phyloP scores from a whole-genome alignment of 2,329 filamentous ascomycete species.

The Phyllosticta paracitricarpa region DNA sequence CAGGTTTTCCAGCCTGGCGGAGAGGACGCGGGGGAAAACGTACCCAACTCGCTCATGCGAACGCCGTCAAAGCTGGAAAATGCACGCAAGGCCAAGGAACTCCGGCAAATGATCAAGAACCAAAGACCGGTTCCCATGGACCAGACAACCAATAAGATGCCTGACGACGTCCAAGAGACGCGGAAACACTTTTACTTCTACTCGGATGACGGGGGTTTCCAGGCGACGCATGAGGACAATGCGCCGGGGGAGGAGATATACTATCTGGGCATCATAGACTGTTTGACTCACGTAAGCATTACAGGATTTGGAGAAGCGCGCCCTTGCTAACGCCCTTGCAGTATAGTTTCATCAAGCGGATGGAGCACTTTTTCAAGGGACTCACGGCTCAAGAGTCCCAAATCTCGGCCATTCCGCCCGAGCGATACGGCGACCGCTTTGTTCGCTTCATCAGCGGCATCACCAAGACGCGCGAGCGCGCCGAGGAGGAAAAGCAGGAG shows the following conservation, averaged over 20 bases:
- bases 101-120: slow-evolving; percentile 83
- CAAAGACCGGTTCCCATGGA: slow-evolving; percentile 92
- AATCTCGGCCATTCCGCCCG: slow-evolving; percentile 85
- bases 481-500: slow-evolving; percentile 44
- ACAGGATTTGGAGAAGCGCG: neutral
- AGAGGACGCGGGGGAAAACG: slow-evolving; percentile 41
- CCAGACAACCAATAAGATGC: slow-evolving; percentile 74
- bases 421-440: slow-evolving; percentile 88
- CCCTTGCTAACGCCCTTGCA: slow-evolving; percentile 26
- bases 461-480: slow-evolving; percentile 83
- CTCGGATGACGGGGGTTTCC: slow-evolving; percentile 84
- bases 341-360: slow-evolving; percentile 91
- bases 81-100: slow-evolving; percentile 77
- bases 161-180: slow-evolving; percentile 61
- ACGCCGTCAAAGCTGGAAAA: slow-evolving; percentile 92
- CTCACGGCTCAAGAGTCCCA: slow-evolving; percentile 71
- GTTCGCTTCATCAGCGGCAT: slow-evolving; percentile 83
- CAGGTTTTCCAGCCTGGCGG: slow-evolving; percentile 90
- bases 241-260: slow-evolving; percentile 83
- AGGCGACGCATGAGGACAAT: slow-evolving; percentile 86
- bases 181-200: slow-evolving; percentile 79
- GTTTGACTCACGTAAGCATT: slow-evolving; percentile 78
- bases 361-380: slow-evolving; percentile 96
- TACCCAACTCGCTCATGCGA: slow-evolving; percentile 62
- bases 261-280: slow-evolving; percentile 97